A percentile compares a stretch with the other conserved stretches of the same genome.
Conservation (phyloP, 495 filamentous ascomycete species). For the Diplogelasinospora grovesii region DNA sequence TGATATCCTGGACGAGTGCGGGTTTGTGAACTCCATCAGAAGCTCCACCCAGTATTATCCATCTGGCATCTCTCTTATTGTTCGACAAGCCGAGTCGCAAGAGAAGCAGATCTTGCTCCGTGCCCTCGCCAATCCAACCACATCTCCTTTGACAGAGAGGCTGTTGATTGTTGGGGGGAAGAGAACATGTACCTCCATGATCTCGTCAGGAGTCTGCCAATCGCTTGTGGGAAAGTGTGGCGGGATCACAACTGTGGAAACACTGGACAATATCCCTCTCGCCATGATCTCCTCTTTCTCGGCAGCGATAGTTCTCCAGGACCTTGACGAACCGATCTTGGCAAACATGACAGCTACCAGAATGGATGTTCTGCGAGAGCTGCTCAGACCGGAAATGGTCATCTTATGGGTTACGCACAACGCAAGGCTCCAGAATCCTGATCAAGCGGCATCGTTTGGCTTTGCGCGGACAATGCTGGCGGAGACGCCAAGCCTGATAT, state of each 20-base stretch:
- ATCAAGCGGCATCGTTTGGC: constrained; percentile 35
- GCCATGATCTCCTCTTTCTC: constrained; percentile 12
- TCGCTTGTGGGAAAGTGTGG: constrained; percentile 16
- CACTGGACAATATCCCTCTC: constrained; percentile 17
- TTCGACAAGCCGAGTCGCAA: constrained; percentile 26
- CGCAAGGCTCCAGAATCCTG: constrained; percentile 21
- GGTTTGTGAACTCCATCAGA: constrained; percentile 20
- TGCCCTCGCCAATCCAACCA: constrained; percentile 1
- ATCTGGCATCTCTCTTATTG: constrained; percentile 26
- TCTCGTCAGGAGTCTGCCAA: constrained; percentile 12
- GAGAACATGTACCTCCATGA: constrained; percentile 6
- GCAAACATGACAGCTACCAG: constrained; percentile 26
- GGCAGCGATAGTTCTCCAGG: constrained; percentile 29
- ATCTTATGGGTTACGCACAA: constrained; percentile 34
- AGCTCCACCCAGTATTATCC: constrained; percentile 24
- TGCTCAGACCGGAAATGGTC: constrained; percentile 31
- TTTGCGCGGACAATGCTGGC: constrained; percentile 36
- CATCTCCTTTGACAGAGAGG: constrained; percentile 8
- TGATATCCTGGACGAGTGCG: constrained; percentile 27
- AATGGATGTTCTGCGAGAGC: constrained; percentile 23
- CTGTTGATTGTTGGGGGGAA: constrained; percentile 30
- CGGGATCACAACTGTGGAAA: constrained; percentile 9
- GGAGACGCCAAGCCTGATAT: constrained; percentile 30
- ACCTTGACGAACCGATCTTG: constrained; percentile 31
- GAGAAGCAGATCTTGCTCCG: constrained; percentile 12